phyloP scores from a whole-genome alignment of 352 stramenopile genomes.

The Phytophthora cryptogea region DNA sequence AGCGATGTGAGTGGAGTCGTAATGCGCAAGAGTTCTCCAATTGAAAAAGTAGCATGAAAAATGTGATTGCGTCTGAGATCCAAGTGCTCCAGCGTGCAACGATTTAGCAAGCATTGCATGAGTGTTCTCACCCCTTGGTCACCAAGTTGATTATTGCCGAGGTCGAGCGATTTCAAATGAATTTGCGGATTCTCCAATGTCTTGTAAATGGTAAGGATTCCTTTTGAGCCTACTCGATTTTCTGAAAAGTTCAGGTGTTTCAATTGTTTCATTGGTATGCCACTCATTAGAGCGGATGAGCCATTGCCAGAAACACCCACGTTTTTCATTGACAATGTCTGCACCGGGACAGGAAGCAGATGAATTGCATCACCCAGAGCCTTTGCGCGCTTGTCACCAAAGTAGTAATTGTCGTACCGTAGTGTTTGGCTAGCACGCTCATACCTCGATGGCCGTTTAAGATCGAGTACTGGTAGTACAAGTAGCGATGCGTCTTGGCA shows the following conservation, averaged over 20 bases:
- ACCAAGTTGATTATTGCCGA: constrained; percentile 76
- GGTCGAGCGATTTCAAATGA: constrained; percentile 62
- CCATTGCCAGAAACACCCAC: constrained; percentile 61
- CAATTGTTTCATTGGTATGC: constrained; percentile 52
- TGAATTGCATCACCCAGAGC: constrained; percentile 64
- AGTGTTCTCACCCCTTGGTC: constrained; percentile 60
- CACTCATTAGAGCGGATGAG: constrained; percentile 61
- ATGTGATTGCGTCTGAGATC: constrained; percentile 71
- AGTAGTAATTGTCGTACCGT: constrained; percentile 77
- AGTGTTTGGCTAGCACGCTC: constrained; percentile 45
- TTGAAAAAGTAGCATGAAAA: constrained; percentile 55
- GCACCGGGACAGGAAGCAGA: constrained; percentile 57
- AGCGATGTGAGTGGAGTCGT: constrained; percentile 59
- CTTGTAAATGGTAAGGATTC: constrained; percentile 56
- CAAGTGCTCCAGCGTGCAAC: constrained; percentile 67
- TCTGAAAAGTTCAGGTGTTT: constrained; percentile 72
- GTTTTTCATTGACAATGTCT: constrained; percentile 74
- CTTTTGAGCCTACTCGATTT: constrained; percentile 63
- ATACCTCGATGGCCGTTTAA: constrained; percentile 53
- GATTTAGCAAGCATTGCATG: constrained; percentile 68
- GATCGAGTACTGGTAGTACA: constrained; percentile 68
- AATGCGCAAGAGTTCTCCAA: constrained; percentile 68
- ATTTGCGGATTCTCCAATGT: constrained; percentile 58
- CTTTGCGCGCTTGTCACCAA: constrained; percentile 67
- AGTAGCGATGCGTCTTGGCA: constrained; percentile 64